Percentiles rank a stretch among this genome's conserved stretches.
phyloP scores from a whole-genome alignment of 1,284 basidiomycete species.

The Moesziomyces antarcticus region DNA sequence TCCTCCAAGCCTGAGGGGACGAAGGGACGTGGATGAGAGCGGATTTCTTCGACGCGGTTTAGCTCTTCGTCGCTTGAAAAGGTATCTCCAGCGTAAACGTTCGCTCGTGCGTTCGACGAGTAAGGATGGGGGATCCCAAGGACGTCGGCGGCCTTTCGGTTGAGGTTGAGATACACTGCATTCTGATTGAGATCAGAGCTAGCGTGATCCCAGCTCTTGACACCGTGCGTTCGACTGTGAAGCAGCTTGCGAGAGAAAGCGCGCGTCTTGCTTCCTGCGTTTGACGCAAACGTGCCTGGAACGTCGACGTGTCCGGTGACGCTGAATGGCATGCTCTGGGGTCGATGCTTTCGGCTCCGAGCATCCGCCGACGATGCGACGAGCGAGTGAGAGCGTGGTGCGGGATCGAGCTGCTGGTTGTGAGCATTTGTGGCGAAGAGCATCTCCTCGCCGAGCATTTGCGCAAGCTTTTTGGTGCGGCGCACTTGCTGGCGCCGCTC shows the following conservation, averaged over 20 bases:
- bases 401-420: neutral
- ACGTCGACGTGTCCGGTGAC: neutral
- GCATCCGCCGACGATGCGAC: neutral
- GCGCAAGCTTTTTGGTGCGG: slow-evolving; percentile 51
- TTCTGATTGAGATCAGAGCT: slow-evolving; percentile 10
- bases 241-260: slow-evolving; percentile 23
- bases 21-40: slow-evolving; percentile 7
- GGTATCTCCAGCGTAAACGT: slow-evolving; percentile 7
- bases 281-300: slow-evolving; percentile 1
- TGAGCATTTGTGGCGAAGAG: slow-evolving; percentile 19
- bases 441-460: slow-evolving; percentile 55
- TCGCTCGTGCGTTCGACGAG: slow-evolving; percentile 9
- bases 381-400: slow-evolving; percentile 4
- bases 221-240: slow-evolving; percentile 14
- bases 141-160: slow-evolving; percentile 35
- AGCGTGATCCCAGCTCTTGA: slow-evolving; percentile 21
- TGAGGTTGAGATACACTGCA: slow-evolving; percentile 12
- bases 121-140: slow-evolving; percentile 44
- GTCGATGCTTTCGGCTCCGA: slow-evolving; percentile 7
- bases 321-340: slow-evolving; percentile 22
- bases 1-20: slow-evolving; percentile 25
- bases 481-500: slow-evolving; percentile 48
- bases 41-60: slow-evolving; percentile 2
- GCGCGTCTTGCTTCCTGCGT: slow-evolving; percentile 16
- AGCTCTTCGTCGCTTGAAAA: slow-evolving; percentile 19